Evolutionary conservation across 176 grass and related monocot genomes (phyloP).

Genomic region (Pontederia crassipes): DNA sequence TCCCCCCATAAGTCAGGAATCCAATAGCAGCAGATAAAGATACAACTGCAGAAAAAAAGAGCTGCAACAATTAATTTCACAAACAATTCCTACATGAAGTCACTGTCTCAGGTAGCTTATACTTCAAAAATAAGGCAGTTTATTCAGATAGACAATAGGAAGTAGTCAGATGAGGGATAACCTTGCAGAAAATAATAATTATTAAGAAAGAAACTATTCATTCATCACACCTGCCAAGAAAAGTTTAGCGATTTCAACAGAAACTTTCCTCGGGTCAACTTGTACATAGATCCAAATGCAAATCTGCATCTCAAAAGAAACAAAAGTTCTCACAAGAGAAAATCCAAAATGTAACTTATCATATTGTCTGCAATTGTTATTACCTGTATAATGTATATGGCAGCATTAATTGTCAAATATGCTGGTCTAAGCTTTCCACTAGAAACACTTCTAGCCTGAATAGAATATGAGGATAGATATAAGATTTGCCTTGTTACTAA

Average conservation of each 20-base stretch:
- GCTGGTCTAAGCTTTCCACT: conserved; percentile 57
- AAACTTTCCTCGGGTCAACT: background rate
- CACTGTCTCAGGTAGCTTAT: no score
- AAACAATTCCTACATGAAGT: no score
- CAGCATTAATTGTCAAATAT: conserved; percentile 46
- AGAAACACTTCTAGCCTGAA: conserved; percentile 40
- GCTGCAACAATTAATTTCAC: background rate
- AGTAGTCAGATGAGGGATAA: background rate
- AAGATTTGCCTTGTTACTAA: background rate
- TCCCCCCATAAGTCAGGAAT: conserved; percentile 75
- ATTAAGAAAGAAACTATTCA: background rate
- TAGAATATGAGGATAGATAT: conserved; percentile 2
- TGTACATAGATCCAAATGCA: conserved; percentile 15
- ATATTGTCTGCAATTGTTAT: background rate
- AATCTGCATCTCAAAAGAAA: conserved; percentile 6
- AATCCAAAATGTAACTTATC: background rate
- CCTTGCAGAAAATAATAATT: background rate
- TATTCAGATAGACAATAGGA: no score
- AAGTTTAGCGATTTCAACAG: conserved; percentile 11
- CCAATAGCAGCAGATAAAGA: conserved; percentile 65
- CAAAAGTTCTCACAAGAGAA: background rate
- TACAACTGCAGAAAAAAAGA: conserved; percentile 26
- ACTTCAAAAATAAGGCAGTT: no score
- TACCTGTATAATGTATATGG: conserved; percentile 64
- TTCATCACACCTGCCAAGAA: conserved; percentile 9